These are phyloP conservation scores for Phyllosticta ampelicida DNA, from an alignment of 2,329 filamentous ascomycete species.

Conservation along the genomic window DNA sequence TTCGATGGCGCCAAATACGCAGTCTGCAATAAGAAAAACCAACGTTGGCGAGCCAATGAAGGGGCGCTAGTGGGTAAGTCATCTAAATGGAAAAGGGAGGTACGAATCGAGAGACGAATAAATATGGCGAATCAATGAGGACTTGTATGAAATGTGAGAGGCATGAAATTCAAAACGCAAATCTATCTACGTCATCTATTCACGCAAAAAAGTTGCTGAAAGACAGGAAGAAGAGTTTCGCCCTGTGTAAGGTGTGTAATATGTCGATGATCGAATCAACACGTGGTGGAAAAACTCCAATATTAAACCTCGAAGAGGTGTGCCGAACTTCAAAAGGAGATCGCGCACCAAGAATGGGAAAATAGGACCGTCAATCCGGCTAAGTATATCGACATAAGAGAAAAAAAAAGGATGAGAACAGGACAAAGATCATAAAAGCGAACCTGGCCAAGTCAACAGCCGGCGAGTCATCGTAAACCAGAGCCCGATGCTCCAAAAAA, in stretches of 20 bases:
- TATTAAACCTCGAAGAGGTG: background rate
- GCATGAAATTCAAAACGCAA: no score
- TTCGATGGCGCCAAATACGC: no score
- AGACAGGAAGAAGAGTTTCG: background rate
- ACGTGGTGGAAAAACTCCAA: background rate
- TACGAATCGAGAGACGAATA: no score
- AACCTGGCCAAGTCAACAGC: background rate
- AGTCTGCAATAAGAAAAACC: no score
- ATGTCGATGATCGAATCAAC: background rate
- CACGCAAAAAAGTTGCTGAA: no score
- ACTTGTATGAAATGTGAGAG: no score
- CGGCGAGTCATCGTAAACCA: background rate
- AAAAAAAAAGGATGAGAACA: background rate
- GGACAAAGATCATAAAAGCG: background rate
- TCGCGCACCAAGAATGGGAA: background rate
- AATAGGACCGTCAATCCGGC: background rate
- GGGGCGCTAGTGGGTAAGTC: no score
- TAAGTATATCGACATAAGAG: background rate
- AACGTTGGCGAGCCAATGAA: no score
- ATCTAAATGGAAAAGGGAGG: no score
- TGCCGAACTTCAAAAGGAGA: background rate
- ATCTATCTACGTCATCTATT: no score
- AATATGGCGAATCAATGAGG: no score
- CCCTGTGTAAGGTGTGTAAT: background rate
- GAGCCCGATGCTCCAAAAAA: background rate